A percentile compares a stretch with the other conserved stretches of the same genome.
These are phyloP conservation scores for Myriosclerotinia scirpicola DNA, from an alignment of 2,329 filamentous ascomycete species.

Conservation along the genomic window DNA sequence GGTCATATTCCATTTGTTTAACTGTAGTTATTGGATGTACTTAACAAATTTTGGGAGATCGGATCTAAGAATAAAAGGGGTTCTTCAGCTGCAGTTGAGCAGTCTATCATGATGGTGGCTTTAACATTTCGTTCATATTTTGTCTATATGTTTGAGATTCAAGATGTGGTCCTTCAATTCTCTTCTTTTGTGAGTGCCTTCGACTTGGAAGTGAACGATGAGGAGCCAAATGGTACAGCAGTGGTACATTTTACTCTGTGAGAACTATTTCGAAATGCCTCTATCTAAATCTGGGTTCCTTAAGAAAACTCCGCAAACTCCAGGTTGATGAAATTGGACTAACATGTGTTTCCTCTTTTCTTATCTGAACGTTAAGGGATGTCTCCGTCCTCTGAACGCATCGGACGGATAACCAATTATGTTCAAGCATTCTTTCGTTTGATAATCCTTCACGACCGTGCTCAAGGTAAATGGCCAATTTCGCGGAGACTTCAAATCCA, in stretches of 20 bases:
- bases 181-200: neutral
- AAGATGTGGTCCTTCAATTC: neutral
- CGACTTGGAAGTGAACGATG: neutral
- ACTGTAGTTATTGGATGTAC: conserved; percentile 18
- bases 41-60: conserved; percentile 11
- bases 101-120: conserved; percentile 1
- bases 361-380: neutral
- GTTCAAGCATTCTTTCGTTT: neutral
- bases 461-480: conserved; percentile 14
- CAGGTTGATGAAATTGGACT: neutral
- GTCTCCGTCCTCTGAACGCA: neutral
- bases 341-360: neutral
- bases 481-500: conserved; percentile 1
- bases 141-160: neutral
- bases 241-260: neutral
- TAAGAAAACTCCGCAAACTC: neutral
- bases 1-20: conserved; percentile 1
- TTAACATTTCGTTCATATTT: neutral
- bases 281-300: neutral
- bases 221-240: neutral
- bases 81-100: neutral
- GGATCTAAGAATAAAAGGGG: conserved; percentile 13
- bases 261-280: neutral
- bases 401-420: conserved; percentile 3
- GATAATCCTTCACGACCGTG: neutral